phyloP scores from a whole-genome alignment of 306 rosid species.

The Datisca glomerata region DNA sequence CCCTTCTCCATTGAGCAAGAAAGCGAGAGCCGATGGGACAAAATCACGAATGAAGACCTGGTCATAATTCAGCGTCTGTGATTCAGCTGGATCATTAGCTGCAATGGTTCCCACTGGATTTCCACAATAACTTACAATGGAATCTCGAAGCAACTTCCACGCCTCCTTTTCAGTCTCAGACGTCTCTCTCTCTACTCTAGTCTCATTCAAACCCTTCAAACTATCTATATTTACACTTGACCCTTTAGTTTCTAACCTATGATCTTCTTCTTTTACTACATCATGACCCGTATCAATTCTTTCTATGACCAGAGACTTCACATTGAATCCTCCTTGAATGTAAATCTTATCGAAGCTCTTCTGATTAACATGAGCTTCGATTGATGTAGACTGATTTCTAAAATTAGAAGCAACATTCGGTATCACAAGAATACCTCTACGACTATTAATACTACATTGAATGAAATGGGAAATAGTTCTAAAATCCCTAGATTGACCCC shows the following conservation, averaged over 20 bases:
- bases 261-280: slow-evolving; percentile 29
- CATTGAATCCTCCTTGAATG: slow-evolving; percentile 57
- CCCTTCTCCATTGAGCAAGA: slow-evolving; percentile 76
- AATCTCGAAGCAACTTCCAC: slow-evolving; percentile 58
- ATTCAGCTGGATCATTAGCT: slow-evolving; percentile 61
- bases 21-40: slow-evolving; percentile 77
- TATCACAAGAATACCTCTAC: slow-evolving; percentile 30
- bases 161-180: slow-evolving; percentile 63
- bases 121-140: slow-evolving; percentile 67
- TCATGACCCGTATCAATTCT: slow-evolving; percentile 25
- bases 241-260: slow-evolving; percentile 15
- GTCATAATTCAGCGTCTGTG: slow-evolving; percentile 68
- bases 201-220: slow-evolving; percentile 32
- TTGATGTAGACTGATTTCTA: slow-evolving; percentile 66
- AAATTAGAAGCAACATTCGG: slow-evolving; percentile 52
- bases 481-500: slow-evolving; percentile 34
- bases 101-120: slow-evolving; percentile 85
- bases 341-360: slow-evolving; percentile 52
- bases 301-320: slow-evolving; percentile 44
- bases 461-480: slow-evolving; percentile 17
- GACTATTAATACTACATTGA: slow-evolving; percentile 23
- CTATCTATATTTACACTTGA: slow-evolving; percentile 28
- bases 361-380: slow-evolving; percentile 48
- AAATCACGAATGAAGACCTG: slow-evolving; percentile 90
- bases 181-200: slow-evolving; percentile 34